Evolutionary conservation across 768 basidiomycete species (phyloP).

Genomic region (Arthromyces matolae): DNA sequence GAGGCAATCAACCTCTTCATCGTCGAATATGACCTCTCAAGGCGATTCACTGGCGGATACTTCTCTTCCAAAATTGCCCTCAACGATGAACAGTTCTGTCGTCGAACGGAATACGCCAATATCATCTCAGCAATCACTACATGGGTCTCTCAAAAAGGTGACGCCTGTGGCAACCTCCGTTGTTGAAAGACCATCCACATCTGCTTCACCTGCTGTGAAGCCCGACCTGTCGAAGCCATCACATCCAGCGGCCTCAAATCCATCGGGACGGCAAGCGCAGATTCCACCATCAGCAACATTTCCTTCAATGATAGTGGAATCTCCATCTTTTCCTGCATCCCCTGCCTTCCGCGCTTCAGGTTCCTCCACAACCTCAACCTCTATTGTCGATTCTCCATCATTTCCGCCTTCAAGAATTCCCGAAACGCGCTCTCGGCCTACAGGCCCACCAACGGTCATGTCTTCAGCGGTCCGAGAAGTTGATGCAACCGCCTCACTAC

Average conservation of each 20-base stretch:
- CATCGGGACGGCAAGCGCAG: conserved; percentile 2
- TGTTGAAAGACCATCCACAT: conserved; percentile 26
- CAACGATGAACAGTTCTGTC: too few species aligned
- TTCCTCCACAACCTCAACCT: not conserved
- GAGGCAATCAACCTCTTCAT: conserved; percentile 21
- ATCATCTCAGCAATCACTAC: too few species aligned
- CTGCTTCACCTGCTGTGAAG: conserved; percentile 14
- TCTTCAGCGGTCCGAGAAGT: conserved; percentile 8
- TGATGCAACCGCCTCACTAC: too few species aligned
- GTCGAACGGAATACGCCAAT: too few species aligned
- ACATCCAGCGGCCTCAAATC: conserved; percentile 16
- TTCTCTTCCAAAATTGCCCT: too few species aligned
- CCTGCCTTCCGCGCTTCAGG: conserved; percentile 5
- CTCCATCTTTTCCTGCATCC: conserved; percentile 35
- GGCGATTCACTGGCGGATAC: conserved; percentile 24
- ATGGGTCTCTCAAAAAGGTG: conserved; percentile 34
- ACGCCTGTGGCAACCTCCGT: conserved; percentile 7
- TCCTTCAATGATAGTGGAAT: conserved; percentile 34
- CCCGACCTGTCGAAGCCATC: conserved; percentile 22
- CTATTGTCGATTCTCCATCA: conserved; percentile 17
- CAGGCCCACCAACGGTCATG: conserved; percentile 8
- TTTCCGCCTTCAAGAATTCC: conserved; percentile 8
- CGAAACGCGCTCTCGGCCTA: conserved; percentile 2
- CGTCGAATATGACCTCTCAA: not conserved
- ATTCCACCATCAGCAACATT: conserved; percentile 11